Percentiles rank a stretch among this genome's conserved stretches.
Conservation (phyloP, 2,329 filamentous ascomycete genomes). For the Ophiostoma fasciatum region DNA sequence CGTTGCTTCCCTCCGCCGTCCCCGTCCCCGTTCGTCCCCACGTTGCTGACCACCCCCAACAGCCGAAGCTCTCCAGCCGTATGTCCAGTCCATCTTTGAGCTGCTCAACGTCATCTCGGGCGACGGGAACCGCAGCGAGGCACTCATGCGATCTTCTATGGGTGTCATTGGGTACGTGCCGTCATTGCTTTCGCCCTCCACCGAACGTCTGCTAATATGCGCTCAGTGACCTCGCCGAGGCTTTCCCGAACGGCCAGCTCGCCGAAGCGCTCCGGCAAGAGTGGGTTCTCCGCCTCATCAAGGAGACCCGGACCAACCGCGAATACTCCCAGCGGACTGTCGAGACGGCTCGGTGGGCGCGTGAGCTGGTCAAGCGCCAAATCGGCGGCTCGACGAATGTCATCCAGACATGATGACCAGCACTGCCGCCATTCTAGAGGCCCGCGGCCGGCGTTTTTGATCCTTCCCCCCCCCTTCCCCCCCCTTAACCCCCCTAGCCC, state of each 20-base stretch:
- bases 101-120: conserved; percentile 67
- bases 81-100: conserved; percentile 73
- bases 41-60: too few relatives aligned
- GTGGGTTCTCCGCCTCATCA: conserved; percentile 80
- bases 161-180: conserved; percentile 78
- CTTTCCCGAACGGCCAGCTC: conserved; percentile 83
- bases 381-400: conserved; percentile 37
- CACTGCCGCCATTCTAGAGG: too few relatives aligned
- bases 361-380: conserved; percentile 94
- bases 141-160: conserved; percentile 85
- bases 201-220: conserved; percentile 5
- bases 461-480: neutral
- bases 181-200: neutral
- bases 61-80: conserved; percentile 61
- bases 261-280: conserved; percentile 74
- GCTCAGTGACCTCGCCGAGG: conserved; percentile 74
- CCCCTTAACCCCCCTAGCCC: neutral
- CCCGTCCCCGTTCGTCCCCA: too few relatives aligned
- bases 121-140: conserved; percentile 81
- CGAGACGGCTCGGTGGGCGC: conserved; percentile 91
- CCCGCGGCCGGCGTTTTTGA: neutral
- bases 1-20: too few relatives aligned
- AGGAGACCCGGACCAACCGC: conserved; percentile 78
- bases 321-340: conserved; percentile 76
- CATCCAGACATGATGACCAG: conserved; percentile 37